These are phyloP conservation scores for Rhodotorula sp. DNA, from an alignment of 1,284 basidiomycete genomes.

Conservation along the genomic window DNA sequence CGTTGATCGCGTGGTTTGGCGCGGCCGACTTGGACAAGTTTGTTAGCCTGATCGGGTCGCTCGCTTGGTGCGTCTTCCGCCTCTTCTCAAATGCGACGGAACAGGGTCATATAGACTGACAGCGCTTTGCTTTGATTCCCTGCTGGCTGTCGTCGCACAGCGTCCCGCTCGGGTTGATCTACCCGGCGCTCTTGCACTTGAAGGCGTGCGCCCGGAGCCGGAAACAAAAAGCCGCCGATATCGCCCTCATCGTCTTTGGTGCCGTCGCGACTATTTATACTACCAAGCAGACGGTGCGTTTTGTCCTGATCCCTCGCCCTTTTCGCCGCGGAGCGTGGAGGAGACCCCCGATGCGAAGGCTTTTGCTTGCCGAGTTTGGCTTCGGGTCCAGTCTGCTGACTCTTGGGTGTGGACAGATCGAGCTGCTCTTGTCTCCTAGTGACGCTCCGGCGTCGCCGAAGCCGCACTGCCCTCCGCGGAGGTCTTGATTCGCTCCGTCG, in stretches of 20 bases:
- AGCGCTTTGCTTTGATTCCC: slow-evolving; percentile 51
- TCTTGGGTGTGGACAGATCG: no score
- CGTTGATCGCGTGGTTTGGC: slow-evolving; percentile 75
- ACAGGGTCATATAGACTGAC: slow-evolving; percentile 45
- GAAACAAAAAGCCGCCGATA: slow-evolving; percentile 70
- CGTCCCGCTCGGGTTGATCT: slow-evolving; percentile 15
- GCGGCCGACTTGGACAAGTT: slow-evolving; percentile 95
- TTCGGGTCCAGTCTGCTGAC: no score
- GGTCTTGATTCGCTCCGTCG: not conserved
- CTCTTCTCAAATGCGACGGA: not conserved
- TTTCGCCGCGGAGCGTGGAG: no score
- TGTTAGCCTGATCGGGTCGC: slow-evolving; percentile 82
- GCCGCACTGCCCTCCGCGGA: not conserved
- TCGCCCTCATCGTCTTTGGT: slow-evolving; percentile 78
- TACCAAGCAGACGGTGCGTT: slow-evolving; percentile 69
- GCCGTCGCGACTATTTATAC: slow-evolving; percentile 79
- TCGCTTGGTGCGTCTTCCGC: slow-evolving; percentile 75
- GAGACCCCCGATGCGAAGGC: no score
- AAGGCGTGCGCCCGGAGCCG: slow-evolving; percentile 75
- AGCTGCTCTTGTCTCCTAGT: no score
- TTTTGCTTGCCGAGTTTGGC: no score
- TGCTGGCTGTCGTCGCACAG: not conserved
- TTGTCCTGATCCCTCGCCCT: no score
- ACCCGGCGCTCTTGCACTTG: slow-evolving; percentile 84
- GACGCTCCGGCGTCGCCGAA: not conserved